These are phyloP conservation scores for Mucor circinelloides DNA, from an alignment of 371 early-diverging fungal genomes.

Conservation along the genomic window DNA sequence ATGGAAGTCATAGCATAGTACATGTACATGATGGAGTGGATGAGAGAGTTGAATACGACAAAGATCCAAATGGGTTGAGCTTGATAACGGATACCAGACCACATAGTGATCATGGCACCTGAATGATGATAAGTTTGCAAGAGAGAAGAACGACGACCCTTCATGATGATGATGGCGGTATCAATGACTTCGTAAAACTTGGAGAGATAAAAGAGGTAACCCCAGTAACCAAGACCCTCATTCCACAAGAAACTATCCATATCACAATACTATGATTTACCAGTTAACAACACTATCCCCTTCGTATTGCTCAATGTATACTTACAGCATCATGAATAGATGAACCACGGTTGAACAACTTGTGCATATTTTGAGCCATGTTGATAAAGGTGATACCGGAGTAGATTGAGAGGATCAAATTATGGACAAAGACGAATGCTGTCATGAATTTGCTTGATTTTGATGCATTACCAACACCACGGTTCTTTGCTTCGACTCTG, in stretches of 20 bases:
- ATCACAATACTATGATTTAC: conserved; percentile 66
- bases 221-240: conserved; percentile 72
- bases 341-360: conserved; percentile 38
- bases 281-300: neutral
- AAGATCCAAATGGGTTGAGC: conserved; percentile 86
- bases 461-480: conserved; percentile 40
- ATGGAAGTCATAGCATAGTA: conserved; percentile 83
- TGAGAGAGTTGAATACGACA: conserved; percentile 86
- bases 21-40: conserved; percentile 91
- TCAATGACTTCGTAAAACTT: conserved; percentile 91
- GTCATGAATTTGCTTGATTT: conserved; percentile 60
- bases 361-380: conserved; percentile 60
- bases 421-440: conserved; percentile 78
- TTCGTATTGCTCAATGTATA: neutral
- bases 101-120: conserved; percentile 87
- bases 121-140: conserved; percentile 91
- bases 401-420: conserved; percentile 69
- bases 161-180: conserved; percentile 82
- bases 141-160: conserved; percentile 78
- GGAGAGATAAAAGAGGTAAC: conserved; percentile 84
- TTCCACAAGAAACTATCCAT: conserved; percentile 69
- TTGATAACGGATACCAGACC: conserved; percentile 72
- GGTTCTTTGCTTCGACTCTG: conserved; percentile 56
- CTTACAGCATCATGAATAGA: conserved; percentile 55
- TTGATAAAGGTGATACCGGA: conserved; percentile 71